A percentile compares a stretch with the other conserved stretches of the same genome.
Conservation (phyloP, 192 early-diverging fungal species). For the Entrophospora sp. region DNA sequence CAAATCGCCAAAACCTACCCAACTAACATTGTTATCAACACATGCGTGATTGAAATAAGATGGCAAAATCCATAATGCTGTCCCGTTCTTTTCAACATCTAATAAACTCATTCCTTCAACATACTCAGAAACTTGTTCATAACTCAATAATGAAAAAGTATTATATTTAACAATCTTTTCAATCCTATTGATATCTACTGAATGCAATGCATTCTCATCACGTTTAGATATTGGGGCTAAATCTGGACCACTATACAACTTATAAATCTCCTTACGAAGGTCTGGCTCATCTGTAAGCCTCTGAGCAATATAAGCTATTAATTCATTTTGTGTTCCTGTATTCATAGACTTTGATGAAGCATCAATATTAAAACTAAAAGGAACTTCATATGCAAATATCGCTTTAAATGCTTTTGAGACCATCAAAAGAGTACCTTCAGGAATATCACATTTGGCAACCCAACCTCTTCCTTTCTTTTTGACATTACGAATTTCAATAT, state of each 20-base stretch:
- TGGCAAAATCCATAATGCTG: background rate
- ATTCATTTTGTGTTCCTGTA: background rate
- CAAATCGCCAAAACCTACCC: background rate
- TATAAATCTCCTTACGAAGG: background rate
- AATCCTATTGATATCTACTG: background rate
- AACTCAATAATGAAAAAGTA: background rate
- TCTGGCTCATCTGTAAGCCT: background rate
- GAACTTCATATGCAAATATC: background rate
- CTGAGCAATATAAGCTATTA: background rate
- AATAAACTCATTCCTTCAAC: background rate
- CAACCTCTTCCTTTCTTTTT: background rate
- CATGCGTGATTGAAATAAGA: slow-evolving; percentile 14
- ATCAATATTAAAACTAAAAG: background rate
- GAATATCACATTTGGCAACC: background rate
- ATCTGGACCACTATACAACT: background rate
- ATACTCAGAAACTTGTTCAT: background rate
- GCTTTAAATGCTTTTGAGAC: background rate
- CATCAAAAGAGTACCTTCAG: background rate
- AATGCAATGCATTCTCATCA: background rate
- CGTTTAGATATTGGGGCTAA: background rate
- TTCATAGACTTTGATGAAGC: background rate
- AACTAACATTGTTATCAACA: background rate
- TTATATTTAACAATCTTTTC: background rate
- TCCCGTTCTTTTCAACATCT: background rate
- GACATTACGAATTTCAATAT: background rate